Evolutionary conservation across 2,329 filamentous ascomycete species (phyloP).

Genomic region (Pseudopyricularia javanii): DNA sequence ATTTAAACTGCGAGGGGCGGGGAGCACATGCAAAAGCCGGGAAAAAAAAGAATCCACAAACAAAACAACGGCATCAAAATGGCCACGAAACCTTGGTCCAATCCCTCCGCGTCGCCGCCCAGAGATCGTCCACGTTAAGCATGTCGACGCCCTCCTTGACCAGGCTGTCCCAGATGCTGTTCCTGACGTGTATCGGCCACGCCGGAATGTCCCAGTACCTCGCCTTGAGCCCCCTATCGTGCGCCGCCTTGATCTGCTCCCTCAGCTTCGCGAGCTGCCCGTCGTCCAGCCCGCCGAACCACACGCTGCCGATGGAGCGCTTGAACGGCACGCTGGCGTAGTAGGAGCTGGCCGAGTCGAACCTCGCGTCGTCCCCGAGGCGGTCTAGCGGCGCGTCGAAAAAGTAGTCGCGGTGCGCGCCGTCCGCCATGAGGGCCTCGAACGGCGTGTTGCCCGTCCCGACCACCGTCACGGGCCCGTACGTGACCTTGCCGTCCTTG

Average conservation of each 20-base stretch:
- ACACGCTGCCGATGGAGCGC: constrained; percentile 36
- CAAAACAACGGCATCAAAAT: background rate
- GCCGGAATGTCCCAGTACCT: constrained; percentile 52
- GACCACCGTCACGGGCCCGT: constrained; percentile 54
- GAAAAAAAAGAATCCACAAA: background rate
- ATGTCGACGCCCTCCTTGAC: constrained; percentile 45
- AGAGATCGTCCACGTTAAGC: constrained; percentile 48
- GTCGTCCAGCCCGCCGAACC: constrained; percentile 28
- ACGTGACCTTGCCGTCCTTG: constrained; percentile 33
- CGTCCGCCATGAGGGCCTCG: constrained; percentile 36
- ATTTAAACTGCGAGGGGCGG: too few relatives aligned
- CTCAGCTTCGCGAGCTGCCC: constrained; percentile 29
- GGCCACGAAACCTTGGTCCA: constrained; percentile 5
- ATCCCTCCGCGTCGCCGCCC: constrained; percentile 6
- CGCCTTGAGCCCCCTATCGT: constrained; percentile 39
- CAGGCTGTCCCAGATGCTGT: constrained; percentile 44
- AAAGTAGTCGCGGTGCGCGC: constrained; percentile 47
- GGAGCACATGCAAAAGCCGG: background rate
- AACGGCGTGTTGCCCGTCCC: constrained; percentile 55
- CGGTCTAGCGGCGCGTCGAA: constrained; percentile 51
- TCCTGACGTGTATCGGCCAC: constrained; percentile 45
- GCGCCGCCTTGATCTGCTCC: constrained; percentile 34
- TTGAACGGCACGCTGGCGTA: constrained; percentile 52
- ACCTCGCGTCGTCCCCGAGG: constrained; percentile 19
- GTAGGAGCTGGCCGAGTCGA: constrained; percentile 45